Conservation (phyloP, 768 basidiomycete genomes). For the Agrocybe chaxingu region DNA sequence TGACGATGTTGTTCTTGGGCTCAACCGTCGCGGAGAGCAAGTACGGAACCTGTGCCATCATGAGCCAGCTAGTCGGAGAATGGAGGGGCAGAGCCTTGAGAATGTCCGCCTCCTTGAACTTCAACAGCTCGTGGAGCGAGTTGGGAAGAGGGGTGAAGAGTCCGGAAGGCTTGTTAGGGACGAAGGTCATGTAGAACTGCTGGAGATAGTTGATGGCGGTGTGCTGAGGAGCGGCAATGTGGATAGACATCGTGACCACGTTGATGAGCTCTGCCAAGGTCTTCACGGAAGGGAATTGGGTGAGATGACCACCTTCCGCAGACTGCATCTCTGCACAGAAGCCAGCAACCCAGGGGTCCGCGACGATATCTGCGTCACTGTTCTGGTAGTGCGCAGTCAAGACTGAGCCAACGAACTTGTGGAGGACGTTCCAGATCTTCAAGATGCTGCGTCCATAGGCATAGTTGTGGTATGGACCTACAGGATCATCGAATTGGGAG, state of each 20-base stretch:
- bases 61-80: constrained; percentile 21
- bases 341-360: constrained; percentile 14
- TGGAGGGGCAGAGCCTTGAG: constrained; percentile 22
- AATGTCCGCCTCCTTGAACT: constrained; percentile 17
- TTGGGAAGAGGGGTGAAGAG: constrained; percentile 21
- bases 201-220: constrained; percentile 33
- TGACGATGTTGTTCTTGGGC: constrained; percentile 19
- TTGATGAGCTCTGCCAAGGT: constrained; percentile 25
- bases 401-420: constrained; percentile 20
- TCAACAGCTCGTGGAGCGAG: constrained; percentile 15
- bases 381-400: constrained; percentile 14
- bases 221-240: constrained; percentile 29
- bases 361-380: constrained; percentile 18
- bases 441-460: constrained; percentile 23
- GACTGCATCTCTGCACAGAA: constrained; percentile 24
- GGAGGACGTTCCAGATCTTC: constrained; percentile 23
- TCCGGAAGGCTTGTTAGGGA: constrained; percentile 27
- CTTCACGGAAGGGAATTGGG: constrained; percentile 21
- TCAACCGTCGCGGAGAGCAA: constrained; percentile 22
- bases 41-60: constrained; percentile 27
- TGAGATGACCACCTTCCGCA: constrained; percentile 16
- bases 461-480: constrained; percentile 24
- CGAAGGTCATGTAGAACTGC: constrained; percentile 30
- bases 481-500: constrained; percentile 18
- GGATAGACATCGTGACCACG: constrained; percentile 28